These are phyloP conservation scores for Capronia americana DNA, from an alignment of 2,329 filamentous ascomycete genomes.

Conservation along the genomic window DNA sequence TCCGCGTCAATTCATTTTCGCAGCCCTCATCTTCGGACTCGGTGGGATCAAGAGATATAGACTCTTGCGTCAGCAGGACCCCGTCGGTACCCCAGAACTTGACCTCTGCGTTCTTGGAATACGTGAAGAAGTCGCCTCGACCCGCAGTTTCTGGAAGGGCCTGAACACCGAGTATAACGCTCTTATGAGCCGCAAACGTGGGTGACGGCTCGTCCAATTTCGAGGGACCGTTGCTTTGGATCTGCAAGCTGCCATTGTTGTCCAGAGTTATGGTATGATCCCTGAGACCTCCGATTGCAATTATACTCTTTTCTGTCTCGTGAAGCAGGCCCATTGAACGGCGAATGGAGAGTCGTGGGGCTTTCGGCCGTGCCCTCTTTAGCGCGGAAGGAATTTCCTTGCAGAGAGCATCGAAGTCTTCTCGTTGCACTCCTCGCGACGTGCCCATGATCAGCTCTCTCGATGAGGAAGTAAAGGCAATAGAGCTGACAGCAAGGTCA, in stretches of 20 bases:
- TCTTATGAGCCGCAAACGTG: constrained; percentile 62
- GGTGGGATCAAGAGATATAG: constrained; percentile 72
- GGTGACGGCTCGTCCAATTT: constrained; percentile 42
- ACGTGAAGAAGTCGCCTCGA: constrained; percentile 80
- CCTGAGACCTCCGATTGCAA: constrained; percentile 72
- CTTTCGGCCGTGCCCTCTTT: constrained; percentile 15
- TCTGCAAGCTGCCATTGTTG: constrained; percentile 74
- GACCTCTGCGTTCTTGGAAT: constrained; percentile 80
- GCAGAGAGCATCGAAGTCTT: constrained; percentile 26
- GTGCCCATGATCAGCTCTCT: constrained; percentile 31
- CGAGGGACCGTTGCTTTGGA: constrained; percentile 51
- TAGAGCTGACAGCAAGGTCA: constrained; percentile 30
- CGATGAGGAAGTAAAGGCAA: constrained; percentile 22
- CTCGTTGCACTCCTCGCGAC: constrained; percentile 30
- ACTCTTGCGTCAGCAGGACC: constrained; percentile 66
- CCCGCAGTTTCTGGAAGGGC: constrained; percentile 66
- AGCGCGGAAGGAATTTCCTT: constrained; percentile 4
- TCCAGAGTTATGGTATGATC: constrained; percentile 77
- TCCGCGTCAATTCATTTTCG: constrained; percentile 63
- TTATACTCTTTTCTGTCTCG: constrained; percentile 50
- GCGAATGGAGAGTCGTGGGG: constrained; percentile 31
- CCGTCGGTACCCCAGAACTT: constrained; percentile 83
- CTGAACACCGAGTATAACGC: constrained; percentile 73
- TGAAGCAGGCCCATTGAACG: constrained; percentile 36
- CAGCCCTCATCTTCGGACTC: constrained; percentile 53